phyloP scores from a whole-genome alignment of 2,329 filamentous ascomycete genomes.

The Fusarium hostae region DNA sequence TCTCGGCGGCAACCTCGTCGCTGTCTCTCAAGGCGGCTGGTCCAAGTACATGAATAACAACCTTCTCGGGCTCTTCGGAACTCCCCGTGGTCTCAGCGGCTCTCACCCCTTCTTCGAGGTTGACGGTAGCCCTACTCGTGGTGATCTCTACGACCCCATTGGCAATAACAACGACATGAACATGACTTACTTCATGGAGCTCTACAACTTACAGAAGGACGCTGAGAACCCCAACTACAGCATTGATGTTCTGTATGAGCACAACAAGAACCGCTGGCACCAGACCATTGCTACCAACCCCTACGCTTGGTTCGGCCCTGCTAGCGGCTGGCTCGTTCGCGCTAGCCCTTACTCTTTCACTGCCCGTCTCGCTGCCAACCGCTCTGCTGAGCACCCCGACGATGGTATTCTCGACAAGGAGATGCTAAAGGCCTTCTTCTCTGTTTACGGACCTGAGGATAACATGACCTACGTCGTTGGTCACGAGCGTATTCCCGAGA shows the following conservation, averaged over 20 bases:
- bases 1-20: constrained; percentile 54
- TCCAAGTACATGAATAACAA: constrained; percentile 56
- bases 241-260: constrained; percentile 56
- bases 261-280: constrained; percentile 57
- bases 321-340: constrained; percentile 60
- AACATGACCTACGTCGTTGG: constrained; percentile 57
- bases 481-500: constrained; percentile 63
- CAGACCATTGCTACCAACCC: constrained; percentile 62
- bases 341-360: constrained; percentile 61
- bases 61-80: constrained; percentile 54
- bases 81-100: constrained; percentile 59
- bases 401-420: constrained; percentile 46
- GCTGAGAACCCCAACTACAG: constrained; percentile 47
- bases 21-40: constrained; percentile 40
- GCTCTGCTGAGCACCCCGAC: constrained; percentile 54
- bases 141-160: constrained; percentile 61
- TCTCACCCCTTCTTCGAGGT: constrained; percentile 67
- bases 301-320: constrained; percentile 65
- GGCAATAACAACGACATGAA: constrained; percentile 63
- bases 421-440: constrained; percentile 59
- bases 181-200: constrained; percentile 61
- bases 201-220: constrained; percentile 56
- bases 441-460: constrained; percentile 51
- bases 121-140: constrained; percentile 63
- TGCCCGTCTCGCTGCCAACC: constrained; percentile 56